Evolutionary conservation across 2,329 filamentous ascomycete species (phyloP).

Genomic region (Ceratocystis alfenasii): DNA sequence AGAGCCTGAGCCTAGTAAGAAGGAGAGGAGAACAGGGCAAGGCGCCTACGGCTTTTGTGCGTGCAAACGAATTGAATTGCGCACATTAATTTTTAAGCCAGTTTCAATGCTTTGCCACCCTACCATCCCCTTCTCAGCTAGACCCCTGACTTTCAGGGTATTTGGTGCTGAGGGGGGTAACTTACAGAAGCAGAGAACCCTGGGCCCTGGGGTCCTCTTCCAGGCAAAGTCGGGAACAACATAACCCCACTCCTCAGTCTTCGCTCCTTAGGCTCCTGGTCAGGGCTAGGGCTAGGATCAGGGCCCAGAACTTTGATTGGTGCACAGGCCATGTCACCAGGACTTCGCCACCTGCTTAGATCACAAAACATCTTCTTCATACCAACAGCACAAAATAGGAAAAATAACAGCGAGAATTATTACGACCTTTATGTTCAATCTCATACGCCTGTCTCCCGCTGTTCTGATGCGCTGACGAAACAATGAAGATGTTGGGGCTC

Average conservation of each 20-base stretch:
- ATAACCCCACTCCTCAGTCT: no score
- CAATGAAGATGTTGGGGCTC: neutral
- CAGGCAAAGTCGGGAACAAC: no score
- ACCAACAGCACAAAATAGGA: neutral
- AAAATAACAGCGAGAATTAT: neutral
- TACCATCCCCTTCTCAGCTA: neutral
- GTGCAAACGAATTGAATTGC: no score
- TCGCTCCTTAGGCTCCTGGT: no score
- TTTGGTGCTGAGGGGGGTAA: neutral
- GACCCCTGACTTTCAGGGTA: neutral
- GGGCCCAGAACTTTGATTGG: neutral
- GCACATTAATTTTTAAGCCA: no score
- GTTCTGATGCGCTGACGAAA: conserved; percentile 1
- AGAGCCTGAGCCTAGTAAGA: neutral
- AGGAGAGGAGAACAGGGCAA: no score
- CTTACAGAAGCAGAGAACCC: neutral
- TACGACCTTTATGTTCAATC: neutral
- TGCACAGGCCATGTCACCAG: neutral
- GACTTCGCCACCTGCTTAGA: neutral
- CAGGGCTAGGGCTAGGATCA: neutral
- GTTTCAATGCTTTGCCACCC: neutral
- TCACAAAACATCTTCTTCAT: neutral
- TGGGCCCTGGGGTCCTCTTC: neutral
- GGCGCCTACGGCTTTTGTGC: no score
- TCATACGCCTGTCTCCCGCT: neutral